phyloP scores from a whole-genome alignment of 352 stramenopile genomes.

The Phytophthora megakarya region DNA sequence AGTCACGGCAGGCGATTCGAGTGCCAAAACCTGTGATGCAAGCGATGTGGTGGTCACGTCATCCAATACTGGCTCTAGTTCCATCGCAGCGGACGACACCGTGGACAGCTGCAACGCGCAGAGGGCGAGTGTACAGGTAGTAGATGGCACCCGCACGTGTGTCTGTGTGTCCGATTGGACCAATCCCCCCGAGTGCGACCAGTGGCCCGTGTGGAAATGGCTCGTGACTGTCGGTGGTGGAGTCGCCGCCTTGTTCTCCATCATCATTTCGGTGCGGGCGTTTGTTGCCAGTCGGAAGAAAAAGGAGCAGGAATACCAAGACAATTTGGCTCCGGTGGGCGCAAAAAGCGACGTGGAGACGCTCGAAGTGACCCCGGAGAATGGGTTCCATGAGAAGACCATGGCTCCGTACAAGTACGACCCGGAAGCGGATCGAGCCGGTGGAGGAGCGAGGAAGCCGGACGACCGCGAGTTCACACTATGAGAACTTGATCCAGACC shows the following conservation, averaged over 20 bases:
- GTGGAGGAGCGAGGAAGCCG: constrained; percentile 18
- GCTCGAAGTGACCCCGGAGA: constrained; percentile 31
- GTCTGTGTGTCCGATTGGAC: constrained; percentile 71
- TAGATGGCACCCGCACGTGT: constrained; percentile 47
- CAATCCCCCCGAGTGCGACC: constrained; percentile 54
- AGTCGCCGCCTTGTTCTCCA: constrained; percentile 63
- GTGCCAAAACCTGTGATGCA: constrained; percentile 24
- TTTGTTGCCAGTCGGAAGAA: constrained; percentile 41
- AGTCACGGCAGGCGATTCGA: constrained; percentile 44
- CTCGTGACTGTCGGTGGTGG: constrained; percentile 60
- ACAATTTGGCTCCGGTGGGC: constrained; percentile 6
- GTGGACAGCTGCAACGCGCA: constrained; percentile 56
- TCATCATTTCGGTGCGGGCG: constrained; percentile 54
- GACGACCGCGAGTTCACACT: constrained; percentile 40
- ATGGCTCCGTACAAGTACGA: constrained; percentile 29
- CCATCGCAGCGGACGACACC: constrained; percentile 22
- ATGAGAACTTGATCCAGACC: too few relatives aligned
- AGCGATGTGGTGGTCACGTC: constrained; percentile 11
- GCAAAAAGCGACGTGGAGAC: constrained; percentile 36
- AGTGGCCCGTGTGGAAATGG: constrained; percentile 61
- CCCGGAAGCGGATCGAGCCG: constrained; percentile 18
- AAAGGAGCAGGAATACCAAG: constrained; percentile 24
- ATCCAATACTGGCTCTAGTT: constrained; percentile 16
- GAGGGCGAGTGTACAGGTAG: constrained; percentile 46
- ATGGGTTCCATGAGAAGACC: constrained; percentile 22